Evolutionary conservation across 352 stramenopile species (phyloP), one percentile per base, ranked within the genome.

Genomic region (Pythium apleroticum): DNA sequence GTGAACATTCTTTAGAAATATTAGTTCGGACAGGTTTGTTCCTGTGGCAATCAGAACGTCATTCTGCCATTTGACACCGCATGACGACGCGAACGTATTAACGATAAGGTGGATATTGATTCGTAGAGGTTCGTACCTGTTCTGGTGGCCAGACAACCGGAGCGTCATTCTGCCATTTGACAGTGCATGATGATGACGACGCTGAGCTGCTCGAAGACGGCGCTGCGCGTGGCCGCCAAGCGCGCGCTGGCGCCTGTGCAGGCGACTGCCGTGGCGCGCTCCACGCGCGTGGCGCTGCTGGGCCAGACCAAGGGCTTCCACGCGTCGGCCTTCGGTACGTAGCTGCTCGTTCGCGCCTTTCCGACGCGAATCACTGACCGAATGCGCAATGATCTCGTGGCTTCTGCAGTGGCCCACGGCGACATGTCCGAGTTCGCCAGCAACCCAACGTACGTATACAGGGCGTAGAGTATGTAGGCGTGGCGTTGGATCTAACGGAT

Each of bases 351-450:
- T 37, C n/a, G 20, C 17, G 30, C 11, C 0, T 31, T 15, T 4
- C 41, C 12, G 57, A 27, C 24, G 17, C 39, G 15, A 24, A 48
- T 35, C 39, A n/a, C n/a, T n/a, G n/a, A n/a, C n/a, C 43, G 43
- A 50, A 50, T 50, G 43, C 43, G 43, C 43, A 50, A 50, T 50
- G 43, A 50, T 50, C 43, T 50, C 8, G 8, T 48, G 35, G 17
- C 33, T 60, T 64, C 60, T 31, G 24, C 45, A 73, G 69, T 77
- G 4, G 68, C 79, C 39, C 83, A 91, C 37, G 79, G 73, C 7
- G 79, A 91, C 41, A 46, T 75, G 67, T 86, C 83, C 56, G 73
- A 80, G 63, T 90, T 89, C 52, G 74, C 80, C 12, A 50, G 45
- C 49, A 88, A 89, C 65, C 77, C 80, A 37, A 90, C 76, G 83